Conservation (phyloP, 768 basidiomycete genomes). For the Russula dissimulans region DNA sequence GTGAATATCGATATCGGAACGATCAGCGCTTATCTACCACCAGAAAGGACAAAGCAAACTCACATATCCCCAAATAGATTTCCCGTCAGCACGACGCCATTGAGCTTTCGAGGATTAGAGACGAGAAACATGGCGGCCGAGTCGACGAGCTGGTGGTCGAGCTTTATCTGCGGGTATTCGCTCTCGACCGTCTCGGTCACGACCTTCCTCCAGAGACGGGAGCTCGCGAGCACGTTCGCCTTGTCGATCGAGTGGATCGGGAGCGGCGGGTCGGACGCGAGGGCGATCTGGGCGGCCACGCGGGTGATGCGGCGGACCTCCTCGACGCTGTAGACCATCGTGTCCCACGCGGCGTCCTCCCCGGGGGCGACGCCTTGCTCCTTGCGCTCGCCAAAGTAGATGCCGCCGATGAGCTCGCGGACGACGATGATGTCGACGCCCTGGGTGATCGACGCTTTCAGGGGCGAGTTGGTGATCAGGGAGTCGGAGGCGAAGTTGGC, state of each 20-base stretch:
- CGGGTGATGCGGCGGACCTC: slow-evolving; percentile 94
- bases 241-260: slow-evolving; percentile 94
- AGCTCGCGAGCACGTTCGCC: slow-evolving; percentile 95
- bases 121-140: slow-evolving; percentile 96
- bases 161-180: slow-evolving; percentile 81
- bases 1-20: neutral
- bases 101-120: slow-evolving; percentile 79
- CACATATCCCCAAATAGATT: slow-evolving; percentile 98
- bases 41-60: slow-evolving; percentile 25
- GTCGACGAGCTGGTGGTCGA: slow-evolving; percentile 92
- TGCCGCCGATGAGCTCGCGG: slow-evolving; percentile 92
- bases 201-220: slow-evolving; percentile 88
- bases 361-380: slow-evolving; percentile 67
- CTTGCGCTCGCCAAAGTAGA: slow-evolving; percentile 90
- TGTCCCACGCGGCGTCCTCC: slow-evolving; percentile 76
- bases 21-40: neutral
- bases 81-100: slow-evolving; percentile 91
- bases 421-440: slow-evolving; percentile 91
- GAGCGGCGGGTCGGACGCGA: slow-evolving; percentile 73
- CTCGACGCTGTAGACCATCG: slow-evolving; percentile 81
- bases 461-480: slow-evolving; percentile 78
- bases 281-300: slow-evolving; percentile 89
- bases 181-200: slow-evolving; percentile 74
- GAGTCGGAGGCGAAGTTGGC: slow-evolving; percentile 92
- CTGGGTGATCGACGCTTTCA: slow-evolving; percentile 72